Conservation (phyloP, 345 rosid species). For the Hirschfeldia incana region DNA sequence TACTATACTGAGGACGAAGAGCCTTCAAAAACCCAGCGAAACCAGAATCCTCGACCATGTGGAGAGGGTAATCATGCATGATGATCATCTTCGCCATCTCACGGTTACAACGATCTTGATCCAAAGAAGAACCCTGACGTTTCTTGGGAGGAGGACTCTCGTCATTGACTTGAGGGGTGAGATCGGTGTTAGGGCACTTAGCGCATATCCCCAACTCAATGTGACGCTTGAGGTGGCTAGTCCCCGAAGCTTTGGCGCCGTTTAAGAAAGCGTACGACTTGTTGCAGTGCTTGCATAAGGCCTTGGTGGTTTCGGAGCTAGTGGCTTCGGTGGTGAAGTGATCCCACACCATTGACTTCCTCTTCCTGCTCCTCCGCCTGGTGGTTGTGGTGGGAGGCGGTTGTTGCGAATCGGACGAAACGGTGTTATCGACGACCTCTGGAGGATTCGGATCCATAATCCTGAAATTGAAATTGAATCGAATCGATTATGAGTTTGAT, state of each 20-base stretch:
- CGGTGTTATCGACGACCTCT: conserved; percentile 1
- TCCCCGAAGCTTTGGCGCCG: conserved; percentile 78
- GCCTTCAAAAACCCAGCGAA: conserved; percentile 60
- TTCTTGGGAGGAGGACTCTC: conserved; percentile 55
- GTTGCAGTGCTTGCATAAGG: conserved; percentile 83
- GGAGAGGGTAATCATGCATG: conserved; percentile 81
- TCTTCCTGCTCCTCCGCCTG: conserved; percentile 66
- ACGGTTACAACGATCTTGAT: conserved; percentile 60
- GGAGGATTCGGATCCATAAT: conserved; percentile 20
- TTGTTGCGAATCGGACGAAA: conserved; percentile 44
- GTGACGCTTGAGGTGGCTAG: conserved; percentile 97
- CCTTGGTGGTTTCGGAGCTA: conserved; percentile 62
- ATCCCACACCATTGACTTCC: conserved; percentile 91
- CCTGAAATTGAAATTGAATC: conserved; percentile 4
- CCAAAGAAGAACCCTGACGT: conserved; percentile 52
- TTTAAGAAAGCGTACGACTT: conserved; percentile 70
- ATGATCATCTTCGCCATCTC: conserved; percentile 83
- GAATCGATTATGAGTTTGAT: background rate
- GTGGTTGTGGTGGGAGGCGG: conserved; percentile 11
- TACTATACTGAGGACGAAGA: conserved; percentile 65
- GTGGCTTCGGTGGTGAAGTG: conserved; percentile 70
- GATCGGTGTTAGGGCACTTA: conserved; percentile 45
- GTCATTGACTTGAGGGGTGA: conserved; percentile 31
- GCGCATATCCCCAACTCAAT: conserved; percentile 78
- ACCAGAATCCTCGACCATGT: conserved; percentile 83